Evolutionary conservation across 371 early-diverging fungal species (phyloP), one percentile per base, ranked within the genome.

Genomic region (Cokeromyces recurvatus): DNA sequence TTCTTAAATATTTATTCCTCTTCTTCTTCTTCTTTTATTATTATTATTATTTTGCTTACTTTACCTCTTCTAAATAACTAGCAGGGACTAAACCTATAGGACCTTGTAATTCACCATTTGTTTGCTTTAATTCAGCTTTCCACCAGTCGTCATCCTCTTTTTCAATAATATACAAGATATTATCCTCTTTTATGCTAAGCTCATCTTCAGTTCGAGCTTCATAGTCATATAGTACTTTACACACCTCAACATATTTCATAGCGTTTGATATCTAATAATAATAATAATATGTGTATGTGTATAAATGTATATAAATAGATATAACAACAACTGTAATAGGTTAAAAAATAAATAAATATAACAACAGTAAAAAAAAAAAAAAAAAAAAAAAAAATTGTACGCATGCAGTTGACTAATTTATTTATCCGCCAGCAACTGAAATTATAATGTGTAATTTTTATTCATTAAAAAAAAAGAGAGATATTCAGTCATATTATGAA

Each of bases 151-250:
- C 78, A 73, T 89, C 88, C 59, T 76, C 77, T 64, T 79, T 81
- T 36, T 87, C 85, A 43, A 87, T 60, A 36, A 89, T 68, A 62
- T 89, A 89, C 19, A 90, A 53, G 42, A 86, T 62, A 59, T 85
- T 80, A 57, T 83, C 85, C 59, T 96, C 92, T 25, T 71, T 64
- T 52, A 96, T 78, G 37, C 72, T 66, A 46, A 95, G 71, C 69
- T 95, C 96, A 43, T 94, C 95, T 56, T 84, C 86, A 27, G 86
- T 88, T 34, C 81, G 75, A 23, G 95, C 87, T 37, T 80, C 80
- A 68, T 95, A 96, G 59, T 87, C 86, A 57, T 74, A 74, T 31
- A 70, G 56, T 43, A 71, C 60, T 57, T 66, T 63, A 40, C 64
- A 68, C 46, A 74, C 68, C 47, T 64, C 52, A 32, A 74, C 59